A percentile compares a stretch with the other conserved stretches of the same genome.
These are phyloP conservation scores for Cronartium quercuum DNA, from an alignment of 1,284 basidiomycete species.

Conservation along the genomic window DNA sequence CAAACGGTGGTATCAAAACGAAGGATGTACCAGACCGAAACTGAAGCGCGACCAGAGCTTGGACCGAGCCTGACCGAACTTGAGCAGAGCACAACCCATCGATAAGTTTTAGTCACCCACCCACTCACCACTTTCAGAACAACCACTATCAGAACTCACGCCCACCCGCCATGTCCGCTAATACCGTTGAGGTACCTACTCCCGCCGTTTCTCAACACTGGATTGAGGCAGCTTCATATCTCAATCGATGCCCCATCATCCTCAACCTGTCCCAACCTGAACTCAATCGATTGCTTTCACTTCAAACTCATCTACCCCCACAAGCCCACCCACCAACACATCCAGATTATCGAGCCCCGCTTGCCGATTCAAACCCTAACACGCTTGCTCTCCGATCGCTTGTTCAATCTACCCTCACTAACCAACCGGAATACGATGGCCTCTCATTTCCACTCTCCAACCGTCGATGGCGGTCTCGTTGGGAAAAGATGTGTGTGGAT, in stretches of 20 bases:
- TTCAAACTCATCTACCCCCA: background rate
- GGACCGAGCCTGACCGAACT: too few relatives aligned
- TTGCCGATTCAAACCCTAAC: background rate
- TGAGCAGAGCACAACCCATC: too few relatives aligned
- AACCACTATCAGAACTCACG: too few relatives aligned
- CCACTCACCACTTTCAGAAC: too few relatives aligned
- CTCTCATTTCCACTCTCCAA: constrained; percentile 82
- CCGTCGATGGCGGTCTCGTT: constrained; percentile 74
- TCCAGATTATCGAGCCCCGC: background rate
- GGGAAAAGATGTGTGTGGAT: constrained; percentile 79
- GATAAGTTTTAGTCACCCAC: too few relatives aligned
- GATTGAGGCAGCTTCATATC: background rate
- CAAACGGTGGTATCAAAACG: too few relatives aligned
- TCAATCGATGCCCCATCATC: background rate
- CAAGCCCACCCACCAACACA: background rate
- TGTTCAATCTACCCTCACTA: background rate
- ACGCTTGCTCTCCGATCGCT: background rate
- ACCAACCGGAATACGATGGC: constrained; percentile 53
- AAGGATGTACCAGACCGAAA: too few relatives aligned
- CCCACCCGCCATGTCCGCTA: too few relatives aligned
- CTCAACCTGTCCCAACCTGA: background rate
- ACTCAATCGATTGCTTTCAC: background rate
- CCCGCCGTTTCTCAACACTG: background rate
- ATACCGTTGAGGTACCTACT: too few relatives aligned
- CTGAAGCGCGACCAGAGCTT: too few relatives aligned